A percentile compares a stretch with the other conserved stretches of the same genome.
Evolutionary conservation across 73 alveolate genomes (phyloP).

Genomic region (Tetrahymena malaccensis): DNA sequence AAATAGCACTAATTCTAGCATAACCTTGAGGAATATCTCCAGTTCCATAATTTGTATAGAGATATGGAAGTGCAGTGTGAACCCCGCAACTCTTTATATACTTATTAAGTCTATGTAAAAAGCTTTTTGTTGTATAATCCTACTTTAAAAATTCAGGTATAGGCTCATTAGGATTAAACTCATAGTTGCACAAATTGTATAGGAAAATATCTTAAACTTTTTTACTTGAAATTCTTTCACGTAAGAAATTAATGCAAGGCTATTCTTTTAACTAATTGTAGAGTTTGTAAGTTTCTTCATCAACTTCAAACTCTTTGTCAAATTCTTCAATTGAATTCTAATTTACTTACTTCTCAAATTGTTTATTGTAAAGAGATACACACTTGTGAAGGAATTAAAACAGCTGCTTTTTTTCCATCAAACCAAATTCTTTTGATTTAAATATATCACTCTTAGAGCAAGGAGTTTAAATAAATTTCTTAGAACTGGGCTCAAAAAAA

Average conservation of each 20-base stretch:
- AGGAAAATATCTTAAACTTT: conserved; percentile 11
- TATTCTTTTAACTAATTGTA: neutral
- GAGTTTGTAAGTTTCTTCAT: neutral
- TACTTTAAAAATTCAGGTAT: neutral
- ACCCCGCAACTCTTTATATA: conserved; percentile 7
- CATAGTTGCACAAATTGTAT: conserved; percentile 7
- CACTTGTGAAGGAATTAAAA: conserved; percentile 9
- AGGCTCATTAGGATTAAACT: neutral
- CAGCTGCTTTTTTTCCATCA: conserved; percentile 3
- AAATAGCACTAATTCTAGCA: conserved; percentile 9
- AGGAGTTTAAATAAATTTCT: conserved; percentile 17
- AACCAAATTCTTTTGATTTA: neutral
- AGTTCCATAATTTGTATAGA: conserved; percentile 18
- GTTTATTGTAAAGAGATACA: conserved; percentile 1
- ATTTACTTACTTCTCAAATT: neutral
- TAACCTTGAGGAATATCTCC: conserved; percentile 34
- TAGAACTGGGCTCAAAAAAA: neutral
- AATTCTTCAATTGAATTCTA: conserved; percentile 18
- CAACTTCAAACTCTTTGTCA: conserved; percentile 11
- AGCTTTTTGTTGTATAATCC: neutral
- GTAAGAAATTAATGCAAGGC: neutral
- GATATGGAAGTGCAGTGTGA: conserved; percentile 6
- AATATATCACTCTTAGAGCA: conserved; percentile 22
- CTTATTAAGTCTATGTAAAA: neutral
- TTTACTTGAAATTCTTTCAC: neutral